Base-by-base conservation (phyloP, 2,329 filamentous ascomycete species). In the Magnaporthiopsis incrustans region DNA sequence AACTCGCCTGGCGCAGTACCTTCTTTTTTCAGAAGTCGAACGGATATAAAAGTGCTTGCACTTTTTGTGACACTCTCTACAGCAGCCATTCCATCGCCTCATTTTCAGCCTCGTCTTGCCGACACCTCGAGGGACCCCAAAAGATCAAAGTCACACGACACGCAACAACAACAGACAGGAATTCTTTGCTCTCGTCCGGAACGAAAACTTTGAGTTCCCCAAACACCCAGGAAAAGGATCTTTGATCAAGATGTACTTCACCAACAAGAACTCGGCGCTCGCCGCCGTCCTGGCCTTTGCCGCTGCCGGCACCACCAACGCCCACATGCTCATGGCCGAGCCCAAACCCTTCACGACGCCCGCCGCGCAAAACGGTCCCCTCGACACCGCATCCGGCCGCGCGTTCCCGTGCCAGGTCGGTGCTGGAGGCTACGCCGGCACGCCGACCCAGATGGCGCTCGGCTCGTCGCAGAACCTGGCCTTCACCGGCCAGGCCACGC, bases 361-460 rank as follows among this genome's bases (percentile, higher is more conserved):
- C 0, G 65, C 10, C 0, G 70, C 79, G 3, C 64, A 80, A 76
- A 94, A 90, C 76, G 77, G 78, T 3, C 94, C 95, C 0, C 80
- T 97, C 0, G 69, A 72, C 0, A 75, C 76, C 0, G 73, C 26
- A 11, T 38, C 73, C 53, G 90, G 90, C 0, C 78, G 76, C 53
- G 79, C 97, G 73, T 99, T 90, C 73, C 95, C 95, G 0, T 98
- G 95, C 85, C 93, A 97, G 74, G 75, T 82, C 62, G 78, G 82
- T 10, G n/a, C 69, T 0, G 79, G 77, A 57, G 82, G 76, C 60
- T 82, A 83, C 1, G 76, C 80, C 1, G 77, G 76, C 7, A 73
- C 71, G 1, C 77, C 76, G 70, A 91, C 91, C 69, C 73, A 78
- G 1, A 90, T 89, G 75, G 77, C 81, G 0, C 81, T 89, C 18